Conservation (phyloP, 306 rosid species). For the Castanopsis chinensis region DNA sequence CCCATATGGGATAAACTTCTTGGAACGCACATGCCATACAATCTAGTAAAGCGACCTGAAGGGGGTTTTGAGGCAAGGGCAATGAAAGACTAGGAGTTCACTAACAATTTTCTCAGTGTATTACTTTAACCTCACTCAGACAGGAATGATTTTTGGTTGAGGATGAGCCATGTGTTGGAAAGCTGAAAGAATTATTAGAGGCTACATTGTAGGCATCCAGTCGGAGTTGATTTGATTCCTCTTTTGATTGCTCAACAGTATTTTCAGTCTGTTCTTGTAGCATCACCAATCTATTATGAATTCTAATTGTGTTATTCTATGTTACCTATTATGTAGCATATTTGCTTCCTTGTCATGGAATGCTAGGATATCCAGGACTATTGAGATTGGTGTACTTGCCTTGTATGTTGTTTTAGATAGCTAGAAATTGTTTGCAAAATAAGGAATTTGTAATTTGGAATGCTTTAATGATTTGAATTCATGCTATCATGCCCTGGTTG, state of each 20-base stretch:
- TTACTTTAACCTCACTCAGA: slow-evolving; percentile 20
- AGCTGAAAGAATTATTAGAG: slow-evolving; percentile 12
- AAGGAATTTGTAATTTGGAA: neutral
- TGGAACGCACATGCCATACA: slow-evolving; percentile 81
- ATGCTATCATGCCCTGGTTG: no score
- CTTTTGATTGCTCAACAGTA: slow-evolving; percentile 24
- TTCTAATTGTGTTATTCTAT: slow-evolving; percentile 9
- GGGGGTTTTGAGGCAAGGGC: slow-evolving; percentile 77
- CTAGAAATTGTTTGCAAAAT: neutral
- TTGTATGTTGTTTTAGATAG: slow-evolving; percentile 3
- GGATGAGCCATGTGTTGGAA: neutral
- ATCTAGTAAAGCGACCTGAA: slow-evolving; percentile 57
- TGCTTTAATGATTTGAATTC: neutral
- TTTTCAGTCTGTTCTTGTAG: slow-evolving; percentile 30
- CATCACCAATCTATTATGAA: slow-evolving; percentile 24
- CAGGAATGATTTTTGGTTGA: slow-evolving; percentile 13
- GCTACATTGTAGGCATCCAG: slow-evolving; percentile 26
- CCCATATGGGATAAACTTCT: slow-evolving; percentile 82
- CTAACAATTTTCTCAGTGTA: neutral
- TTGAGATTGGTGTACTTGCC: slow-evolving; percentile 2
- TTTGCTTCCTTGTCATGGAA: slow-evolving; percentile 18
- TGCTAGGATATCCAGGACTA: slow-evolving; percentile 1
- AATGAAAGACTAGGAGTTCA: slow-evolving; percentile 38
- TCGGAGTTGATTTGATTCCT: slow-evolving; percentile 32
- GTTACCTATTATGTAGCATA: slow-evolving; percentile 43